Conservation (phyloP, 2,329 filamentous ascomycete species). For the Ophiostoma quercus region DNA sequence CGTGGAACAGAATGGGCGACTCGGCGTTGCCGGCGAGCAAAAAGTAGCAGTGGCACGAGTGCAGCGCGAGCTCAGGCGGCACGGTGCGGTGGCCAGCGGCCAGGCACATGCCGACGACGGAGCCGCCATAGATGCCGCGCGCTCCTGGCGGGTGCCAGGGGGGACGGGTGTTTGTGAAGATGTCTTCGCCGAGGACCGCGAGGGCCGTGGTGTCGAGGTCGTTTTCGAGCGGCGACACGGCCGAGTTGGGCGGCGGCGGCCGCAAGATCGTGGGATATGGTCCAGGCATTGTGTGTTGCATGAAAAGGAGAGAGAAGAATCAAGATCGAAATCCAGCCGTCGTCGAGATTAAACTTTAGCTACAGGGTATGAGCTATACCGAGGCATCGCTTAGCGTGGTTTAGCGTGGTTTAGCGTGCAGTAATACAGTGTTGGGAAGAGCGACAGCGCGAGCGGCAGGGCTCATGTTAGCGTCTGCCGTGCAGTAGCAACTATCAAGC, state of each 20-base stretch:
- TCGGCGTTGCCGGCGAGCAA: constrained; percentile 80
- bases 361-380: neutral
- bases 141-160: constrained; percentile 91
- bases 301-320: neutral
- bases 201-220: constrained; percentile 81
- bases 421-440: neutral
- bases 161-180: constrained; percentile 90
- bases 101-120: constrained; percentile 87
- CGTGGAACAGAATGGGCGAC: constrained; percentile 88
- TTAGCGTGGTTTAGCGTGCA: neutral
- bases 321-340: neutral
- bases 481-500: neutral
- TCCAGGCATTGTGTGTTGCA: constrained; percentile 17
- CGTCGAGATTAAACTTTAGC: neutral
- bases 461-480: neutral
- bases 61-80: constrained; percentile 70
- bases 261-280: constrained; percentile 57
- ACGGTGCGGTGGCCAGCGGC: constrained; percentile 86
- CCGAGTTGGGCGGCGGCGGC: constrained; percentile 65
- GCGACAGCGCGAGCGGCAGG: neutral
- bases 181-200: constrained; percentile 68
- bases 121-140: constrained; percentile 87
- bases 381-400: constrained; percentile 1
- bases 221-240: constrained; percentile 80
- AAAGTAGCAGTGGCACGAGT: constrained; percentile 99